These are phyloP conservation scores for Cynanchum wilfordii DNA, from an alignment of 257 asterid species.

Conservation along the genomic window DNA sequence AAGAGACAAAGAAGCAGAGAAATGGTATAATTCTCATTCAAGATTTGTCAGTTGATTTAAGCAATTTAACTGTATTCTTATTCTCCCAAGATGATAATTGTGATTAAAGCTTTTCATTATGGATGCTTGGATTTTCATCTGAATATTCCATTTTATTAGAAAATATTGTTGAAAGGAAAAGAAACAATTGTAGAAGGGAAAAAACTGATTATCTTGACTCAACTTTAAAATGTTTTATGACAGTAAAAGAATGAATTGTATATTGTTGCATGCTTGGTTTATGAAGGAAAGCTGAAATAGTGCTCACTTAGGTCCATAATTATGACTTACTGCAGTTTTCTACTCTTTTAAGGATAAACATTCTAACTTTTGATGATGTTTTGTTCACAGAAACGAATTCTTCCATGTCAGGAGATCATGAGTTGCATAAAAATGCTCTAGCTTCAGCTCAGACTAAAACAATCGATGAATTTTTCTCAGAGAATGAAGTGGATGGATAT, in stretches of 20 bases:
- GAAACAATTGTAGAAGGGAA: not conserved
- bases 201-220: not conserved
- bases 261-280: not conserved
- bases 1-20: slow-evolving; percentile 61
- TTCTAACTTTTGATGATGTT: no score
- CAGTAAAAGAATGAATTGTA: not conserved
- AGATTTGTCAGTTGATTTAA: not conserved
- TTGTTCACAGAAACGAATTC: slow-evolving; percentile 24
- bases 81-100: not conserved
- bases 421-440: slow-evolving; percentile 24
- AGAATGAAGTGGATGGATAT: slow-evolving; percentile 28
- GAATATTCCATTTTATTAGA: not conserved
- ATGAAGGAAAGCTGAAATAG: not conserved
- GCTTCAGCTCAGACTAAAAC: slow-evolving; percentile 31
- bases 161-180: not conserved
- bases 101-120: not conserved
- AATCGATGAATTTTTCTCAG: slow-evolving; percentile 28
- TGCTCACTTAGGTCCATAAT: not conserved
- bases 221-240: not conserved
- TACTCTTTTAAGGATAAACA: not conserved
- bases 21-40: slow-evolving; percentile 42
- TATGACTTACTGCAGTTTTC: not conserved
- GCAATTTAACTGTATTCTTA: not conserved
- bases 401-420: slow-evolving; percentile 24
- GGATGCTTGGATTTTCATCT: not conserved